Evolutionary conservation across 805 yeast genomes (phyloP).

Genomic region (Vanderwaltozyma yarrowii): DNA sequence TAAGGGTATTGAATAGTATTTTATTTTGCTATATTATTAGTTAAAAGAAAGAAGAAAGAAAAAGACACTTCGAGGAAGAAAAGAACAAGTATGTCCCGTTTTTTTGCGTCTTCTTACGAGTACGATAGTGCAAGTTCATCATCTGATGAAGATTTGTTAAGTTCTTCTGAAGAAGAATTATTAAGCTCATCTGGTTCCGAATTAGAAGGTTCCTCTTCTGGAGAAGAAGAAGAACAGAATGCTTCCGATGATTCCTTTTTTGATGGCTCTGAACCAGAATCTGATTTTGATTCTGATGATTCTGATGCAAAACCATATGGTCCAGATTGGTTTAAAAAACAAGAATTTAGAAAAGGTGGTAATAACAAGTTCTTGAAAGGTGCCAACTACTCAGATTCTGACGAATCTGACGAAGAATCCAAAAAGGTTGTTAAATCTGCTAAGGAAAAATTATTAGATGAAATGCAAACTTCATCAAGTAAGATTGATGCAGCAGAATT

Average conservation of each 20-base stretch:
- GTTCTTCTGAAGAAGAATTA: conserved; percentile 32
- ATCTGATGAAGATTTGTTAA: conserved; percentile 35
- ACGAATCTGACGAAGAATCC: conserved; percentile 50
- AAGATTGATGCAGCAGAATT: conserved; percentile 59
- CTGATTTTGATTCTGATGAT: conserved; percentile 35
- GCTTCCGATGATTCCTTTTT: conserved; percentile 31
- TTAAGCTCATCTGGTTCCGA: conserved; percentile 14
- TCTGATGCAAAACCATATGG: conserved; percentile 34
- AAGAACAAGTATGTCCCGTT: conserved; percentile 50
- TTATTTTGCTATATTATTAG: too few relatives aligned
- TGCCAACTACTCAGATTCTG: conserved; percentile 30
- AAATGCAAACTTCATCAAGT: conserved; percentile 57
- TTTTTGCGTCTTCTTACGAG: conserved; percentile 65
- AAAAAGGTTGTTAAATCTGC: conserved; percentile 87
- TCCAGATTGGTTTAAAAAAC: conserved; percentile 36
- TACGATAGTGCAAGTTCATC: conserved; percentile 37
- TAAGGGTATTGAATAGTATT: too few relatives aligned
- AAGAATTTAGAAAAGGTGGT: conserved; percentile 30
- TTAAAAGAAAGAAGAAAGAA: too few relatives aligned
- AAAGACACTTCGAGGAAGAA: not conserved
- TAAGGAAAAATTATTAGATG: conserved; percentile 85
- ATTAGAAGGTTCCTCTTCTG: conserved; percentile 6
- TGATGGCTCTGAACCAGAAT: conserved; percentile 29
- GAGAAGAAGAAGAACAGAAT: conserved; percentile 28
- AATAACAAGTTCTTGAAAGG: conserved; percentile 29